Base-by-base conservation (phyloP, 2,329 filamentous ascomycete species). In the Anisogramma anomala region DNA sequence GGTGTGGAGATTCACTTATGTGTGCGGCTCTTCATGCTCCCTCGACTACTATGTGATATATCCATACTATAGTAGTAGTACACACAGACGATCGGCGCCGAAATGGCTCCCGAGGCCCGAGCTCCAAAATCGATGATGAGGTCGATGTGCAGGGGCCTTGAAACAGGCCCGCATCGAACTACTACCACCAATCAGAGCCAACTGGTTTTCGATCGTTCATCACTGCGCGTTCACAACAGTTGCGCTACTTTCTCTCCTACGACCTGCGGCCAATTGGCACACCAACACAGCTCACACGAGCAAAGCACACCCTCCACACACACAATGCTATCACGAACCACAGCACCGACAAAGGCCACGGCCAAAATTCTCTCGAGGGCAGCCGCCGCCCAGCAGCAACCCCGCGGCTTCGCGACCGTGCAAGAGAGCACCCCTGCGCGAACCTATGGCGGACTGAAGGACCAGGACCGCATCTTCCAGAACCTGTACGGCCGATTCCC, bases 381-480 rank as follows among this genome's bases (percentile, higher is more conserved):
- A 52, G 28, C 54, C 48, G 65, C 66, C 55, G 60, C 61, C 52
- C 74, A 77, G 60, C 36, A 36, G 26, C 33, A 33, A 10, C 65
- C 64, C 57, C 80, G 89, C 61, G 73, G 74, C 53, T 82, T 95
- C 66, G 84, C 84, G 56, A 86, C 84, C 47, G 82, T 87, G 53
- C 79, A 84, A 61, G 83, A 88, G 64, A 72, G 70, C 55, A 66
- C 74, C 49, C 72, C 80, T 38, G 80, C 82, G 63, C 78, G 75
- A 53, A 73, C 75, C 51, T 84, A 93, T 64, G 87, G 91, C 56
- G 87, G 86, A 44, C 74, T 98, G 54, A 84, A 79, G 67, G 91
- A 98, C 63, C 87, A 96, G 69, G 91, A 98, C 68, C 81, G 91
- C 56, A 98, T 98, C 66, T 98, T 98, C 69, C 88, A 94, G 70